Evolutionary conservation across 768 basidiomycete species (phyloP), one percentile per base, ranked within the genome.

Genomic region (Mycena maculata): DNA sequence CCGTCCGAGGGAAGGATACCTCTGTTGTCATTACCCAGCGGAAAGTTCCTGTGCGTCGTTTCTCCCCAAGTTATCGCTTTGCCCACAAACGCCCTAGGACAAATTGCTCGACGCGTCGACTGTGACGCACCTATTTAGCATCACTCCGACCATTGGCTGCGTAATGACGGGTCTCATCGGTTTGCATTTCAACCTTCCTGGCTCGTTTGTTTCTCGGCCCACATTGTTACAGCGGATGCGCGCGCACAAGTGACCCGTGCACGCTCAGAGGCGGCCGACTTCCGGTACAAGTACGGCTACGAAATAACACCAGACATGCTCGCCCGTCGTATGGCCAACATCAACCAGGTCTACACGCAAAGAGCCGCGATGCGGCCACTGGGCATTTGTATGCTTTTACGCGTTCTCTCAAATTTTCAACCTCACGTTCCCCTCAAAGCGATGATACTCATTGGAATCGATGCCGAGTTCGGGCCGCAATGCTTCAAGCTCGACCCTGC

Each of bases 321-420:
- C 47, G 94, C 98, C 23, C 90, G 96, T 70, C 87, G 97, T 50
- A 83, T 99, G 75, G 98, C 97, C 33, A 98, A 98, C 78, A 95
- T 99, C 79, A 99, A 98, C 76, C 98, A 99, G 80, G 97, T 98
- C 2, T 98, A 98, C 80, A 99, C 98, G 2, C 98, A 99, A 80
- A 87, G 94, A 63, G 97, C 97, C 2, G 98, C 88, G 39, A 98
- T 99, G 96, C 87, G 98, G 44, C 98, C 98, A 2, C 81, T 98
- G 33, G 98, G 97, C 45, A 98, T 99, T 67, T 91, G 97, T 97
- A 76, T 71, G 92, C 74, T 3, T 18, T 62, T 18, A 25, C 60
- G 16, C 22, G 12, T 65, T 27, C 47, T 31, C 23, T 27, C n/a
- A 49, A 20, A 12, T 38, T 28, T 44, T 68, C 22, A 55, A 60